Percentiles rank a stretch among this genome's conserved stretches.
These are phyloP conservation scores for Coemansia sp. DNA, from an alignment of 192 early-diverging fungal species.

Conservation along the genomic window DNA sequence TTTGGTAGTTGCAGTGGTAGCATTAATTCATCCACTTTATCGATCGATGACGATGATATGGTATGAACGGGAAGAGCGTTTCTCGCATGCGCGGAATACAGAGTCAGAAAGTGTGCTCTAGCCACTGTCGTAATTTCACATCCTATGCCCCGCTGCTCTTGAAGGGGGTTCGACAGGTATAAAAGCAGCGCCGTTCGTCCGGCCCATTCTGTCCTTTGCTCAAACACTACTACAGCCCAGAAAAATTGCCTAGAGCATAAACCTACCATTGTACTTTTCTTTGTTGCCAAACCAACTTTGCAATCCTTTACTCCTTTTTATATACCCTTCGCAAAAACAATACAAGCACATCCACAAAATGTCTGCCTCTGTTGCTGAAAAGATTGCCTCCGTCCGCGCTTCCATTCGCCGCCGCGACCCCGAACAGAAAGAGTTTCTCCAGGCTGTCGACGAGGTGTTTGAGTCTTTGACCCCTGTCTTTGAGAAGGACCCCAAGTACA, in stretches of 20 bases:
- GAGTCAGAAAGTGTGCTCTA: background rate
- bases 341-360: constrained; percentile 3
- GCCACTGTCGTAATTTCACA: background rate
- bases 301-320: background rate
- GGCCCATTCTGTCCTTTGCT: background rate
- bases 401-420: constrained; percentile 44
- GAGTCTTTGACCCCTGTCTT: constrained; percentile 54
- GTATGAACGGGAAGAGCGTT: background rate
- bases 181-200: background rate
- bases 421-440: constrained; percentile 55
- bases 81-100: background rate
- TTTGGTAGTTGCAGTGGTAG: background rate
- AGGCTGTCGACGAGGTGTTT: constrained; percentile 56
- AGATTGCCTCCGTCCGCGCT: constrained; percentile 38
- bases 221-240: background rate
- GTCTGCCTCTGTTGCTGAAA: constrained; percentile 33
- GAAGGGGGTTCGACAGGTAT: background rate
- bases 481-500: constrained; percentile 49
- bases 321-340: background rate
- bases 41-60: constrained; percentile 1
- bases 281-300: background rate
- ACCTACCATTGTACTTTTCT: background rate
- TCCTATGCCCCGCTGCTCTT: background rate
- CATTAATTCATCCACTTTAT: background rate
- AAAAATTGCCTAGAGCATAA: background rate